Conservation (phyloP, 2,329 filamentous ascomycete species). For the Calonectria crousiana region DNA sequence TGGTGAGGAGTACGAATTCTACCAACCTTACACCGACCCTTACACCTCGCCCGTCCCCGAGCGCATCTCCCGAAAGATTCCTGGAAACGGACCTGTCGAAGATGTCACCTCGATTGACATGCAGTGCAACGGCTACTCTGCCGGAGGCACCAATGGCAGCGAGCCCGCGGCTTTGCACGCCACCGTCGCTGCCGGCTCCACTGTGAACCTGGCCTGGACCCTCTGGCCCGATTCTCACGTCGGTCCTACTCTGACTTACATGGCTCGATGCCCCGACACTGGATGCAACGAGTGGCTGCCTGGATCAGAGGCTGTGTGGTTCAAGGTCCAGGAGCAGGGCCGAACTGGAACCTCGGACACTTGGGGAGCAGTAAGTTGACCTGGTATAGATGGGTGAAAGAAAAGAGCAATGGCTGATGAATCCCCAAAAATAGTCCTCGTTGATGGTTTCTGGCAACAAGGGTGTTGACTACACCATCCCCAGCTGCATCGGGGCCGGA, state of each 20-base stretch:
- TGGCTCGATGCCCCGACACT: constrained; percentile 67
- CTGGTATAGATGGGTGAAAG: neutral
- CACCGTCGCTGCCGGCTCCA: constrained; percentile 63
- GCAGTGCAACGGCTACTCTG: constrained; percentile 67
- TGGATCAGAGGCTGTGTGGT: constrained; percentile 64
- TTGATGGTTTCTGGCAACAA: constrained; percentile 60
- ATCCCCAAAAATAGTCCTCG: constrained; percentile 47
- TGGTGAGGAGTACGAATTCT: constrained; percentile 49
- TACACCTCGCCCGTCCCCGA: constrained; percentile 58
- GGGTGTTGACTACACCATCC: constrained; percentile 65
- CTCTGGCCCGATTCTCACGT: constrained; percentile 63
- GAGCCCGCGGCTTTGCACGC: constrained; percentile 67
- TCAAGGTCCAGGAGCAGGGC: constrained; percentile 65
- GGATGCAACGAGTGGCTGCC: constrained; percentile 64
- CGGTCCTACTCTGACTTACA: constrained; percentile 69
- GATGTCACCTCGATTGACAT: constrained; percentile 65
- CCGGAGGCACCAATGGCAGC: constrained; percentile 60
- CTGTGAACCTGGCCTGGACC: constrained; percentile 68
- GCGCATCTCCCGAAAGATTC: constrained; percentile 68
- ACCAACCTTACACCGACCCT: constrained; percentile 57
- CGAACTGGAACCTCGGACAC: constrained; percentile 62
- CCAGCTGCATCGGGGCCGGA: constrained; percentile 62
- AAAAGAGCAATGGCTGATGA: neutral
- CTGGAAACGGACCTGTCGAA: constrained; percentile 69
- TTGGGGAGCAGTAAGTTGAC: constrained; percentile 57